phyloP scores from a whole-genome alignment of 1,284 basidiomycete genomes.

The Cystobasidiaceae sp. region DNA sequence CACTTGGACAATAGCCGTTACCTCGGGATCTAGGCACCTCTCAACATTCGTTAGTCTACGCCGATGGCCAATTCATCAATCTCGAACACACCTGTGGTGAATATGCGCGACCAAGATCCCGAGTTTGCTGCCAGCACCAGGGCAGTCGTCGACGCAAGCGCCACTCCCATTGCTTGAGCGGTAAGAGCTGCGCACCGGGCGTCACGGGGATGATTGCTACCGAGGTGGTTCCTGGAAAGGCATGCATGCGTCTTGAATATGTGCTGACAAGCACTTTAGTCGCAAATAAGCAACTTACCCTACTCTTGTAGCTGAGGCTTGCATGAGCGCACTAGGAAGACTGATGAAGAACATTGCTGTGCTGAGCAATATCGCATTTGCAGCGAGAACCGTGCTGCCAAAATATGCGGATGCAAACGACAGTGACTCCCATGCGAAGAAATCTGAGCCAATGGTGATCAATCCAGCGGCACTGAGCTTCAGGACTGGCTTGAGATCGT shows the following conservation, averaged over 20 bases:
- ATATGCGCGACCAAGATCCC: conserved; percentile 1
- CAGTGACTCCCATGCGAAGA: conserved; percentile 27
- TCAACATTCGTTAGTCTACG: no score
- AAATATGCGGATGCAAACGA: conserved; percentile 17
- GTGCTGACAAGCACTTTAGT: no score
- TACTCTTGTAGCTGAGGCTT: conserved; percentile 18
- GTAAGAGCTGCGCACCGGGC: conserved; percentile 10
- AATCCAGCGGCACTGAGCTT: conserved; percentile 15
- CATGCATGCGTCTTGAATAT: no score
- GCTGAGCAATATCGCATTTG: conserved; percentile 15
- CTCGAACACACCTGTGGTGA: conserved; percentile 6
- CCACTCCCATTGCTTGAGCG: background rate
- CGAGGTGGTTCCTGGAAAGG: conserved; percentile 16
- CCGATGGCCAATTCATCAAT: no score
- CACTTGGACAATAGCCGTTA: background rate
- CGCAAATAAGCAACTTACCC: conserved; percentile 2
- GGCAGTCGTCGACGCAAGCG: background rate
- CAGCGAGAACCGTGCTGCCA: conserved; percentile 10
- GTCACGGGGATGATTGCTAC: conserved; percentile 6
- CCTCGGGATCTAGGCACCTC: background rate
- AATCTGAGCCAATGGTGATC: conserved; percentile 18
- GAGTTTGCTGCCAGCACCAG: background rate
- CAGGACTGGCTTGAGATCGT: conserved; percentile 20
- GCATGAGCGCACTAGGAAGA: conserved; percentile 9
- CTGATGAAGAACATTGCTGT: conserved; percentile 17